Evolutionary conservation across 1,284 basidiomycete species (phyloP).

Genomic region (Schizophyllum amplum): DNA sequence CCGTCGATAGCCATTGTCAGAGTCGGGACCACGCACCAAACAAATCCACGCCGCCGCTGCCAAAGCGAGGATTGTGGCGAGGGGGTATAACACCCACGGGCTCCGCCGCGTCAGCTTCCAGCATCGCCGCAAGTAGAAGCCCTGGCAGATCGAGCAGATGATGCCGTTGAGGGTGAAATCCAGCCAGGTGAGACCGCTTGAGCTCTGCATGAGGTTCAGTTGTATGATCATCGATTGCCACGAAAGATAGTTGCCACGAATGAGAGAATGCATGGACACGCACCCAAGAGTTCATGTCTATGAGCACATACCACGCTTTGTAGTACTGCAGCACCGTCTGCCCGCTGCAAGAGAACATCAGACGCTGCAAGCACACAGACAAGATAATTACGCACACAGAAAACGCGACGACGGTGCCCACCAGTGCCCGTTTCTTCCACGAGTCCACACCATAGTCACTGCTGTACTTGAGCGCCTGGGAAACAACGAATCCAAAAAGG

Average conservation of each 20-base stretch:
- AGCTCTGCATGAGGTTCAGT: conserved; percentile 26
- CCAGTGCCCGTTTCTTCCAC: conserved; percentile 30
- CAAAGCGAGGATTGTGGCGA: not conserved
- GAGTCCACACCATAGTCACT: conserved; percentile 35
- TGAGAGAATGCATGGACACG: conserved; percentile 7
- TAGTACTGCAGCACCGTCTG: conserved; percentile 41
- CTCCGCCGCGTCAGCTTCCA: not conserved
- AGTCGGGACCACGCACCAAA: not conserved
- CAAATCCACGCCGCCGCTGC: not conserved
- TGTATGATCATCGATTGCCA: too few species aligned
- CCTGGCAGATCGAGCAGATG: conserved; percentile 37
- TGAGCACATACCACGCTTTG: conserved; percentile 37
- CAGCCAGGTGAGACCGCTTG: conserved; percentile 30
- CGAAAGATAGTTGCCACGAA: not conserved
- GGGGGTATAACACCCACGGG: not conserved
- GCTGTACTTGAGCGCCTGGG: conserved; percentile 38
- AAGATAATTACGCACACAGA: conserved; percentile 29
- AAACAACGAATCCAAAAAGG: conserved; percentile 37
- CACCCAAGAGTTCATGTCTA: conserved; percentile 33
- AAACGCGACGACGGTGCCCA: conserved; percentile 28
- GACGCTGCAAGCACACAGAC: too few species aligned
- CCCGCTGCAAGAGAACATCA: too few species aligned
- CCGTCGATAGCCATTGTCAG: too few species aligned
- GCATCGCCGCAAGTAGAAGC: conserved; percentile 38
- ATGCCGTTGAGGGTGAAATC: conserved; percentile 40